Percentiles rank a stretch among this genome's conserved stretches.
Evolutionary conservation across 1,139 yeast species (phyloP).

Genomic region (Scheffersomyces segobiensis): DNA sequence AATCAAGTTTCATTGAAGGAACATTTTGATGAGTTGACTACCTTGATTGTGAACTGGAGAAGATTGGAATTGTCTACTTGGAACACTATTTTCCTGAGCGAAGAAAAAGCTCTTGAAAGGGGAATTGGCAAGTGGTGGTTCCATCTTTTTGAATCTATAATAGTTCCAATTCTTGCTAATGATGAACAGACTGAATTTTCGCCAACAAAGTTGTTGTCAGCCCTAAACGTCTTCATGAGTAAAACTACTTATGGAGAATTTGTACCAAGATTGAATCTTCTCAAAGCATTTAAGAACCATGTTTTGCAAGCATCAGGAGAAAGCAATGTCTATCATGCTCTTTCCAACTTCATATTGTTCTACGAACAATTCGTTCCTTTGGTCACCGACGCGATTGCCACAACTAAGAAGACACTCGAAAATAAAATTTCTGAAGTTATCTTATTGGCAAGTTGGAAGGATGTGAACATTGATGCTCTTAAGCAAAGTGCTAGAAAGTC

Average conservation of each 20-base stretch:
- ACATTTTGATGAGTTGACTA: conserved; percentile 59
- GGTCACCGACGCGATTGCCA: conserved; percentile 46
- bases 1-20: conserved; percentile 64
- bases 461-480: conserved; percentile 88
- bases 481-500: conserved; percentile 91
- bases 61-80: conserved; percentile 82
- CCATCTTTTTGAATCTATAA: conserved; percentile 74
- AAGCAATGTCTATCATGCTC: conserved; percentile 36
- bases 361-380: conserved; percentile 63
- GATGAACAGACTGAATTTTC: conserved; percentile 30
- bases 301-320: conserved; percentile 20
- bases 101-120: conserved; percentile 53
- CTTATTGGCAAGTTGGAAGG: conserved; percentile 94
- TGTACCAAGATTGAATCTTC: conserved; percentile 52
- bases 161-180: conserved; percentile 44
- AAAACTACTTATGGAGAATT: conserved; percentile 79
- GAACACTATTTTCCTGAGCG: conserved; percentile 72
- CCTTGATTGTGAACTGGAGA: conserved; percentile 86
- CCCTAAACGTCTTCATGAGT: conserved; percentile 74
- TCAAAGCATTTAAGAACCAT: conserved; percentile 65
- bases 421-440: conserved; percentile 85
- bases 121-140: conserved; percentile 87
- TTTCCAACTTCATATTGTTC: conserved; percentile 62
- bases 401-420: conserved; percentile 56
- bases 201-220: conserved; percentile 52